Percentiles rank a stretch among this genome's conserved stretches.
phyloP scores from a whole-genome alignment of 148 eudicot genomes.

The Oxyria digyna region DNA sequence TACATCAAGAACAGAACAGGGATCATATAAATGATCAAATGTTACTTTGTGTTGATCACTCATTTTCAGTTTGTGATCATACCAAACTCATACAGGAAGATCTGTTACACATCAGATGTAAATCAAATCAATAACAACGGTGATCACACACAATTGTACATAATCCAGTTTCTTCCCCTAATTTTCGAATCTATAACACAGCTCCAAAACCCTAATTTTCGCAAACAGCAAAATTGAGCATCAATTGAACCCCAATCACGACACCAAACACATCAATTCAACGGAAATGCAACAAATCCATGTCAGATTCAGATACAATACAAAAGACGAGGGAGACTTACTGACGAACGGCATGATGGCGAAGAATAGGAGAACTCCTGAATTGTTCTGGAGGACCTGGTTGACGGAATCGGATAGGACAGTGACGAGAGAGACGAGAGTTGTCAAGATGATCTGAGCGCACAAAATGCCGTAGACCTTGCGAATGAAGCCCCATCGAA shows the following conservation, averaged over 20 bases:
- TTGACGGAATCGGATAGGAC: constrained; percentile 69
- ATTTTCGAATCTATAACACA: not conserved
- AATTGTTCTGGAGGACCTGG: constrained; percentile 45
- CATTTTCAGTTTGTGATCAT: not conserved
- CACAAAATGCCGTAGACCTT: constrained; percentile 83
- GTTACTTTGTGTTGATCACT: not conserved
- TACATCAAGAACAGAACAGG: not conserved
- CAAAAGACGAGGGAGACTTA: constrained; percentile 18
- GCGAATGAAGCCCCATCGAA: constrained; percentile 95
- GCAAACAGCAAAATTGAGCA: not conserved
- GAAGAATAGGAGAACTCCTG: constrained; percentile 63
- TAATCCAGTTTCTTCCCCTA: not conserved
- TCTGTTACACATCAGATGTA: not conserved
- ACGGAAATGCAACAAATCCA: not conserved
- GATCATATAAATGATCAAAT: too few relatives aligned
- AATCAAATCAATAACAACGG: not conserved
- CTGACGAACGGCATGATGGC: constrained; percentile 57
- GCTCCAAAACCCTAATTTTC: not conserved
- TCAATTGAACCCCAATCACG: not conserved
- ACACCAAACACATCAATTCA: not conserved
- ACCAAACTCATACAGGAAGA: not conserved
- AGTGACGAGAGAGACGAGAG: constrained; percentile 53
- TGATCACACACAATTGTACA: not conserved
- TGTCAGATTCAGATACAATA: not conserved
- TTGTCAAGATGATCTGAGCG: constrained; percentile 75